phyloP scores from a whole-genome alignment of 2,329 filamentous ascomycete genomes.

The Dactylonectria estremocensis region DNA sequence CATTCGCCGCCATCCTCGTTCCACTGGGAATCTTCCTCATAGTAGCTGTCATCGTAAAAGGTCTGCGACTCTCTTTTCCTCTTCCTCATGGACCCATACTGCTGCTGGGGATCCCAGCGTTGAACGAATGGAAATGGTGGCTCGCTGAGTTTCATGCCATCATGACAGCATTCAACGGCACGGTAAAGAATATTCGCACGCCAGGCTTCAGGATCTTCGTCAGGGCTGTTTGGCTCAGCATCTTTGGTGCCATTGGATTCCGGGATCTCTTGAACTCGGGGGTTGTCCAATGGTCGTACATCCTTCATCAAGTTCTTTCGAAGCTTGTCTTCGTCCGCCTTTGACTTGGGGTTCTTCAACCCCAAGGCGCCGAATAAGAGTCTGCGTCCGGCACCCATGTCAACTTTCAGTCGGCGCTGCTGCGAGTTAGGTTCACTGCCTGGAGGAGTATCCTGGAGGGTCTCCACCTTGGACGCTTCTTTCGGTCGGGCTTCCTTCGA shows the following conservation, averaged over 20 bases:
- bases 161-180: conserved; percentile 88
- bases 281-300: conserved; percentile 59
- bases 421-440: conserved; percentile 30
- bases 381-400: conserved; percentile 74
- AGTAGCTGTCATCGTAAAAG: conserved; percentile 49
- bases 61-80: conserved; percentile 64
- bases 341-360: conserved; percentile 76
- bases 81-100: conserved; percentile 60
- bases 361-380: conserved; percentile 82
- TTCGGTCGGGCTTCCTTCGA: conserved; percentile 22
- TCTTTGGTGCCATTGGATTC: conserved; percentile 27
- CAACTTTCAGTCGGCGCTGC: conserved; percentile 47
- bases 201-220: conserved; percentile 76
- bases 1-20: conserved; percentile 52
- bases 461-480: conserved; percentile 9
- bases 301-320: conserved; percentile 72
- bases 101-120: conserved; percentile 86
- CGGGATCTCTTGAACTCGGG: conserved; percentile 47
- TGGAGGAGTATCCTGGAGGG: conserved; percentile 14
- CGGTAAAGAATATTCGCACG: conserved; percentile 79
- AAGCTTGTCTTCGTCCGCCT: conserved; percentile 76
- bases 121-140: conserved; percentile 94
- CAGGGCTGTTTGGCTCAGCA: conserved; percentile 32
- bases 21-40: conserved; percentile 48
- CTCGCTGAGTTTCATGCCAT: conserved; percentile 76